Conservation (phyloP, 129 eudicot species). For the Lactuca sativa region DNA sequence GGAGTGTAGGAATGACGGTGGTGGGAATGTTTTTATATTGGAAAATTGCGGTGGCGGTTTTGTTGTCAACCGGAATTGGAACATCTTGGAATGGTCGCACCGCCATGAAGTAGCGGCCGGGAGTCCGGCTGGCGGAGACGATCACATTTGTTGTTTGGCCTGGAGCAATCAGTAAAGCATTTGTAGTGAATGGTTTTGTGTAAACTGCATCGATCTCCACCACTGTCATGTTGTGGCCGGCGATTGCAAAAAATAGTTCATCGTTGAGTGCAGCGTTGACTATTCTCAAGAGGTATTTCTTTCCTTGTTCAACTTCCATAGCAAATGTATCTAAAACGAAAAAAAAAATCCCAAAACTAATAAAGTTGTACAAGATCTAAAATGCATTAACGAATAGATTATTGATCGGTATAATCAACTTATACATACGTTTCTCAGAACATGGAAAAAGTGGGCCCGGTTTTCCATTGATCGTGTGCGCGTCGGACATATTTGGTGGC, state of each 20-base stretch:
- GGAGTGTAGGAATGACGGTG: slow-evolving; percentile 48
- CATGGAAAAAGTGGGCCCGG: slow-evolving; percentile 75
- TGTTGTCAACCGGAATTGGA: slow-evolving; percentile 55
- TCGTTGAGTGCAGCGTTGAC: slow-evolving; percentile 70
- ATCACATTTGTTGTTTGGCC: slow-evolving; percentile 78
- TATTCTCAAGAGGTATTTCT: slow-evolving; percentile 52
- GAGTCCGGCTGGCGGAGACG: slow-evolving; percentile 42
- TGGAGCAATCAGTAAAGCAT: slow-evolving; percentile 51
- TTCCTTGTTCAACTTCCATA: slow-evolving; percentile 63
- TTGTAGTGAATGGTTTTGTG: slow-evolving; percentile 56
- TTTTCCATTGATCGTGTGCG: slow-evolving; percentile 68
- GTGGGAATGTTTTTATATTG: slow-evolving; percentile 58
- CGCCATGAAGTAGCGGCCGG: slow-evolving; percentile 68
- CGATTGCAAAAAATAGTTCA: slow-evolving; percentile 58
- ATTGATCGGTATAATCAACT: not conserved
- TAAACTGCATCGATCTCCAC: slow-evolving; percentile 69
- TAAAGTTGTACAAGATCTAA: not conserved
- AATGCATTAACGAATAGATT: not conserved
- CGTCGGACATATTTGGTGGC: slow-evolving; percentile 76
- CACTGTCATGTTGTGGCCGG: slow-evolving; percentile 54
- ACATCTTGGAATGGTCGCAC: slow-evolving; percentile 50
- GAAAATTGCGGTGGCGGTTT: slow-evolving; percentile 62
- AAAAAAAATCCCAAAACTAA: not conserved
- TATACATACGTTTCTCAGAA: slow-evolving; percentile 50
- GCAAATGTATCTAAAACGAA: slow-evolving; percentile 52